Evolutionary conservation across 306 rosid genomes (phyloP), one percentile per base, ranked within the genome.

Genomic region (Casuarina glauca): DNA sequence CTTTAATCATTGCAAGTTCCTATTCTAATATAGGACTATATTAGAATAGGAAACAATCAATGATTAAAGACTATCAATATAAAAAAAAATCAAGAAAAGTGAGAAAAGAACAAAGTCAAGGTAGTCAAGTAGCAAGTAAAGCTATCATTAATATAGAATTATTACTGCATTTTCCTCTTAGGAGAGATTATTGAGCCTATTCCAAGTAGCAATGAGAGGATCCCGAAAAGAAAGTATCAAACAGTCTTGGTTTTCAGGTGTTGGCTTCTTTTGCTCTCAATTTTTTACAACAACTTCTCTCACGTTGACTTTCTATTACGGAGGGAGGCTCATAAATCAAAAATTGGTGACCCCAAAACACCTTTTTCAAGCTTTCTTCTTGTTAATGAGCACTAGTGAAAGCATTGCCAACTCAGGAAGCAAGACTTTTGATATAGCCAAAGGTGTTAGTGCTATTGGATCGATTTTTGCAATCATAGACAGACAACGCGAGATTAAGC

Each of bases 101-200:
- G 8, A 80, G 73, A 26, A 88, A 36, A 84, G 90, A 94, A 52
- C 98, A 91, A 26, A 89, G 50, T 76, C 95, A 87, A 45, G 88
- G 96, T 38, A 82, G 93, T 72, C 96, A 94, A 75, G 73, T 91
- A 70, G 96, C 97, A 55, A 87, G 90, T 81, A 97, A 94, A 86
- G 97, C 97, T 16, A 73, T 89, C 9, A 82, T 78, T 49, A 91
- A 87, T 72, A 90, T 38, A 82, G 97, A 44, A 91, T 94, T 54
- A 85, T 94, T 53, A 87, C 91, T 41, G 97, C 94, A 91, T 57
- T 94, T 94, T 75, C 89, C 11, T 94, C 90, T 4, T 94, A 94
- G 82, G 83, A 73, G 52, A 81, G 89, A 85, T 82, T 91, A 41
- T 44, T 93, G 35, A 75, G 75, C 78, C 90, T 91, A 71, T 91